Evolutionary conservation across 148 eudicot species (phyloP).

Genomic region (Drosera capensis): DNA sequence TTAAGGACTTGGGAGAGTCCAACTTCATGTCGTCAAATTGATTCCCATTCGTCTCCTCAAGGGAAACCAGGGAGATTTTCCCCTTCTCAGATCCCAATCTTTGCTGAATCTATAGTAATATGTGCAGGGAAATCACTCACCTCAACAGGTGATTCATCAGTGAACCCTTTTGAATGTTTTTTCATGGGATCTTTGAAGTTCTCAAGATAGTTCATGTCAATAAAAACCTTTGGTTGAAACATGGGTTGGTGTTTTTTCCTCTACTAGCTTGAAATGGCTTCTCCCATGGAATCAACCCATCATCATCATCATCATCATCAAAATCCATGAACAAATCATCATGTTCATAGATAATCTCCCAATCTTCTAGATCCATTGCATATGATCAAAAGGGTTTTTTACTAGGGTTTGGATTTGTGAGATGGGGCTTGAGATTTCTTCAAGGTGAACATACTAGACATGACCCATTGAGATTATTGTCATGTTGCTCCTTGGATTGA

Average conservation of each 20-base stretch:
- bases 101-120: neutral
- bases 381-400: too few relatives aligned
- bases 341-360: slow-evolving; percentile 62
- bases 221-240: slow-evolving; percentile 8
- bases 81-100: too few relatives aligned
- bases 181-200: slow-evolving; percentile 15
- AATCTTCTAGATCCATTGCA: slow-evolving; percentile 72
- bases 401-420: too few relatives aligned
- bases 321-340: slow-evolving; percentile 43
- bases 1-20: too few relatives aligned
- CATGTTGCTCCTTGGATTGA: too few relatives aligned
- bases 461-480: too few relatives aligned
- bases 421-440: too few relatives aligned
- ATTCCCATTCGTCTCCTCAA: too few relatives aligned
- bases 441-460: too few relatives aligned
- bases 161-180: neutral
- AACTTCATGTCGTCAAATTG: too few relatives aligned
- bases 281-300: slow-evolving; percentile 11
- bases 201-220: slow-evolving; percentile 38
- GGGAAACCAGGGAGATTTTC: too few relatives aligned
- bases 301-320: slow-evolving; percentile 27
- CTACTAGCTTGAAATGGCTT: slow-evolving; percentile 1
- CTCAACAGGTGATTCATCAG: slow-evolving; percentile 3
- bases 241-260: too few relatives aligned
- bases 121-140: slow-evolving; percentile 3